Base-by-base conservation (phyloP, 2,329 filamentous ascomycete species). In the Fusarium tjaetaba region DNA sequence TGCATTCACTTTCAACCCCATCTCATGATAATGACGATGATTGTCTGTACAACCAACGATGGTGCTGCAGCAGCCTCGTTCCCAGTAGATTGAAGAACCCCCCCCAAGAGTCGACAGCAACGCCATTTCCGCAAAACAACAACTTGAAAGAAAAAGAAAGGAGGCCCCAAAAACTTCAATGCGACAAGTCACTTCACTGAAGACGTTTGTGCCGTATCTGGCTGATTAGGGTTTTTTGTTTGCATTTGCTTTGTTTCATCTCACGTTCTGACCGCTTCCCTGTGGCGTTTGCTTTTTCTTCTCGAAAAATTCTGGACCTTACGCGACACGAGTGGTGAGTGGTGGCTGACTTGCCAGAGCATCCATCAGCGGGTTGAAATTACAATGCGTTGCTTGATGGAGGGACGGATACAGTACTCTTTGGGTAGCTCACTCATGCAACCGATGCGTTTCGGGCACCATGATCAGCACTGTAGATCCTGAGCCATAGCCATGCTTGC, bases 261-360 rank as follows among this genome's bases (percentile, higher is more conserved):
- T 53, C 34, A 41, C 49, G 38, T 65, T 42, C 59, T 70, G 66
- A 58, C 71, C 58, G 58, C 70, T 67, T 32, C 65, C 66, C 49
- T 63, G 67, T 68, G 64, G 59, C 61, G 49, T 70, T 76, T 76
- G 72, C 75, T 77, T 76, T 77, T 77, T 74, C 39, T 53, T 76
- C 70, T 76, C 65, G 68, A 74, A 70, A 65, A 61, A 57, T 69
- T 72, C 75, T 70, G 66, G 39, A 70, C 70, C 58, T 28, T 49
- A 24, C 46, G 46, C 28, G 28, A 49, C 46, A 7, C 46, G 22
- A 18, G 46, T 49, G 43, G 41, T 42, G 48, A 57, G 41, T 26
- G 26, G 26, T 26, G 26, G 26, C 26, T 26, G 26, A 26, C 26
- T 26, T 26, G 26, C 43, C 20, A 61, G 43, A 55, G 14, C 34